phyloP scores from a whole-genome alignment of 768 basidiomycete species.

The Hirschioporus abietinus region DNA sequence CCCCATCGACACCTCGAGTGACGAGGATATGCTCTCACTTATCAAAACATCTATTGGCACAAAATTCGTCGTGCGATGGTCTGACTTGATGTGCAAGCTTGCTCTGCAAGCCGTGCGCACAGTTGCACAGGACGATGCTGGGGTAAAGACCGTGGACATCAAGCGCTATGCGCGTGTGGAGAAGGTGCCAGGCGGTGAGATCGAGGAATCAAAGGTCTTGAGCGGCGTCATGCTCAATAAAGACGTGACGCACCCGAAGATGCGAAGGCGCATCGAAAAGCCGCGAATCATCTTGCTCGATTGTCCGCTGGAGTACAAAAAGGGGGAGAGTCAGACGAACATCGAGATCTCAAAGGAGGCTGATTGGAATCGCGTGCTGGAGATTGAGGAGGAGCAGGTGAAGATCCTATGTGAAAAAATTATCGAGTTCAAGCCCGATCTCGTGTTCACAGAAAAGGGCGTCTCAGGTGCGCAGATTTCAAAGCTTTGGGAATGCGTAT shows the following conservation, averaged over 20 bases:
- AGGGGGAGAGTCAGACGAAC: slow-evolving; percentile 97
- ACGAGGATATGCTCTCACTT: slow-evolving; percentile 88
- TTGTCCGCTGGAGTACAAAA: slow-evolving; percentile 98
- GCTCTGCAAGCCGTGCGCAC: slow-evolving; percentile 90
- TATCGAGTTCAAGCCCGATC: slow-evolving; percentile 90
- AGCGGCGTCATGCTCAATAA: slow-evolving; percentile 97
- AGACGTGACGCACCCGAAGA: slow-evolving; percentile 96
- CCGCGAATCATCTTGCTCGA: slow-evolving; percentile 88
- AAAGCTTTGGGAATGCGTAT: background rate
- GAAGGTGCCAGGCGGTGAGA: slow-evolving; percentile 96
- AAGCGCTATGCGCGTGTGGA: slow-evolving; percentile 98
- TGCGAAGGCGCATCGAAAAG: slow-evolving; percentile 86
- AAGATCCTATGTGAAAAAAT: slow-evolving; percentile 80
- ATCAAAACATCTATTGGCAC: slow-evolving; percentile 99
- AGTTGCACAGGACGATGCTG: slow-evolving; percentile 72
- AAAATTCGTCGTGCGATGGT: slow-evolving; percentile 95
- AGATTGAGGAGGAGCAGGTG: slow-evolving; percentile 97
- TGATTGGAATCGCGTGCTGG: slow-evolving; percentile 89
- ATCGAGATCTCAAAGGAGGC: slow-evolving; percentile 95
- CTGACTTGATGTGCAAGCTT: slow-evolving; percentile 93
- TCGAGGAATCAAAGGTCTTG: slow-evolving; percentile 85
- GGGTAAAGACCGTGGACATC: slow-evolving; percentile 89
- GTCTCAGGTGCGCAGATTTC: slow-evolving; percentile 66
- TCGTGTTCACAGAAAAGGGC: slow-evolving; percentile 97
- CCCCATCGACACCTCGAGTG: slow-evolving; percentile 82